These are phyloP conservation scores for Trichophyton benhamiae DNA, from an alignment of 2,329 filamentous ascomycete genomes.

Conservation along the genomic window DNA sequence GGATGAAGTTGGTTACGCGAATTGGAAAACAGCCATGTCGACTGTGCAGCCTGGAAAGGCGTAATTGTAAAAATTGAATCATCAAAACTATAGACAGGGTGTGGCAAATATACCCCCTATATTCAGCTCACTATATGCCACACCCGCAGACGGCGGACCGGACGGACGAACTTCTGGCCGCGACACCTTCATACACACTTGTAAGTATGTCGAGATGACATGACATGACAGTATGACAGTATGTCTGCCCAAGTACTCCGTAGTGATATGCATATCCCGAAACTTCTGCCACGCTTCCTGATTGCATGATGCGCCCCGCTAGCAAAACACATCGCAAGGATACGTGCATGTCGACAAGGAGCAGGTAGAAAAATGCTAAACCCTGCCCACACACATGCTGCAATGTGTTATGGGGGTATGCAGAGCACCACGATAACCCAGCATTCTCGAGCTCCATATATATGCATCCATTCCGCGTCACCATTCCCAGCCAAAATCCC, in stretches of 20 bases:
- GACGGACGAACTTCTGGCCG: too few species aligned
- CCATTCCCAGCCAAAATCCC: background rate
- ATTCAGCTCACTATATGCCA: too few species aligned
- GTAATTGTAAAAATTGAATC: background rate
- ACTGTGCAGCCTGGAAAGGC: too few species aligned
- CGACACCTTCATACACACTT: too few species aligned
- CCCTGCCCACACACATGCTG: background rate
- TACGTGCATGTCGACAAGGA: background rate
- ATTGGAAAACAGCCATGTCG: background rate
- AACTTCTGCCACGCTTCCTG: background rate
- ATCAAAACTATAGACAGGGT: too few species aligned
- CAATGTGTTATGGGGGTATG: background rate
- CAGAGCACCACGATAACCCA: background rate
- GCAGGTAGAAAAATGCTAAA: background rate
- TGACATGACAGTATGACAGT: background rate
- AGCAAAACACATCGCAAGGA: background rate
- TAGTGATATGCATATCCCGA: background rate
- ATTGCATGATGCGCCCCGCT: background rate
- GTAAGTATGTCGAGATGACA: too few species aligned
- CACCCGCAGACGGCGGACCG: too few species aligned
- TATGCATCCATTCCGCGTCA: background rate
- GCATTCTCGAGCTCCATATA: background rate
- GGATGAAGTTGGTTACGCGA: background rate
- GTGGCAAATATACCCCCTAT: too few species aligned
- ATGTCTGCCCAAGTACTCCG: background rate